Conservation (phyloP, 768 basidiomycete genomes). For the Rhodotorula kratochvilovae region DNA sequence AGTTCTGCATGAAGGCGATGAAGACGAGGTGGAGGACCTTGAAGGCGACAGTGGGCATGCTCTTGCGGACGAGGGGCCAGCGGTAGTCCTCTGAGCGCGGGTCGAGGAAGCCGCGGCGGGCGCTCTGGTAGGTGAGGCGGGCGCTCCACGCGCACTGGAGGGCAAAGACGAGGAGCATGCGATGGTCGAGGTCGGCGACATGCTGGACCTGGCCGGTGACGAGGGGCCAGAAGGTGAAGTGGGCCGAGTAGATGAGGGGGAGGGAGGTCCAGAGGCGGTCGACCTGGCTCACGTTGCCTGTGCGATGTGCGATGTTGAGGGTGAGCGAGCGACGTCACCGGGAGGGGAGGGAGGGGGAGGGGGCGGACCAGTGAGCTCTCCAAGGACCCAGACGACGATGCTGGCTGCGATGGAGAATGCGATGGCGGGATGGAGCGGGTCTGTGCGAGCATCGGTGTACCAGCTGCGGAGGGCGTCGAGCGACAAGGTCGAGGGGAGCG, state of each 20-base stretch:
- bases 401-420: background rate
- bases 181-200: conserved; percentile 29
- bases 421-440: conserved; percentile 38
- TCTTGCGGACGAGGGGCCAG: conserved; percentile 69
- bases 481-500: background rate
- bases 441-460: background rate
- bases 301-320: too few species aligned
- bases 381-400: conserved; percentile 17
- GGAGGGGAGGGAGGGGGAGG: background rate
- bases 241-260: conserved; percentile 74
- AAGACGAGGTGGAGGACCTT: conserved; percentile 49
- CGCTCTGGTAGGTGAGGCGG: conserved; percentile 73
- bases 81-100: conserved; percentile 80
- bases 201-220: conserved; percentile 16
- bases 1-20: conserved; percentile 68
- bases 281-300: conserved; percentile 75
- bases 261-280: conserved; percentile 72
- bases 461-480: conserved; percentile 1
- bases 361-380: conserved; percentile 35
- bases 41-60: conserved; percentile 58
- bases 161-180: conserved; percentile 43
- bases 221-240: conserved; percentile 60
- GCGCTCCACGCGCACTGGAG: conserved; percentile 44
- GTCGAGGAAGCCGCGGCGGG: conserved; percentile 72
- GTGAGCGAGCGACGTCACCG: background rate